Conservation (phyloP, 2,329 filamentous ascomycete species). For the Penicillium sp. region DNA sequence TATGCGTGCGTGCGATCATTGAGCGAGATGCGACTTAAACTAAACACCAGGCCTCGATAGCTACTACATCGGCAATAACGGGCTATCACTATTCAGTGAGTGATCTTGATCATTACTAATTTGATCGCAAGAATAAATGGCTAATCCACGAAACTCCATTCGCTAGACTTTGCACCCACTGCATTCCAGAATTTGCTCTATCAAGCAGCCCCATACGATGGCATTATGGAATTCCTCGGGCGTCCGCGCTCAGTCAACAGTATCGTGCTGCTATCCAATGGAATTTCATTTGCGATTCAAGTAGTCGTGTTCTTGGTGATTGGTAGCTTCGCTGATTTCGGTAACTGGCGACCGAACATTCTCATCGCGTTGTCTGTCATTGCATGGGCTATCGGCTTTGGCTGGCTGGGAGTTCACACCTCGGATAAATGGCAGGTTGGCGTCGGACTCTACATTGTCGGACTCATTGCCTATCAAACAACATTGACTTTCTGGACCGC, state of each 20-base stretch:
- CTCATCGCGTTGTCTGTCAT: slow-evolving; percentile 66
- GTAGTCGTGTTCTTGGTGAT: slow-evolving; percentile 58
- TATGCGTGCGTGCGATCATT: slow-evolving; percentile 50
- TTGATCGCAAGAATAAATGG: not conserved
- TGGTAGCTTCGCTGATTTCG: slow-evolving; percentile 65
- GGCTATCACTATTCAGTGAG: slow-evolving; percentile 63
- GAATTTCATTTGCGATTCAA: slow-evolving; percentile 71
- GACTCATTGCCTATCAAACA: slow-evolving; percentile 70
- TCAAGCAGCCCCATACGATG: slow-evolving; percentile 63
- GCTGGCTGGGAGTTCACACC: slow-evolving; percentile 69
- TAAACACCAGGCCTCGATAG: slow-evolving; percentile 39
- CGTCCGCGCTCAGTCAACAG: slow-evolving; percentile 65
- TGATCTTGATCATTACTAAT: slow-evolving; percentile 2
- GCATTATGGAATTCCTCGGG: slow-evolving; percentile 62
- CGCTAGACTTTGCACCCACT: slow-evolving; percentile 63
- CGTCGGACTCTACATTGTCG: slow-evolving; percentile 69
- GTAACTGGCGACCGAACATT: slow-evolving; percentile 67
- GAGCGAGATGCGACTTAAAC: slow-evolving; percentile 29
- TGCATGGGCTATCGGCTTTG: slow-evolving; percentile 69
- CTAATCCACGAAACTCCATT: not conserved
- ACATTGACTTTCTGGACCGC: slow-evolving; percentile 73
- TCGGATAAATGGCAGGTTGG: slow-evolving; percentile 65
- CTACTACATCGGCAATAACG: slow-evolving; percentile 73
- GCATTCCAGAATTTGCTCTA: slow-evolving; percentile 69
- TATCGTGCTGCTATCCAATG: slow-evolving; percentile 69